Percentiles rank a stretch among this genome's conserved stretches.
Conservation (phyloP, 495 filamentous ascomycete genomes). For the Daldinia concentrica region DNA sequence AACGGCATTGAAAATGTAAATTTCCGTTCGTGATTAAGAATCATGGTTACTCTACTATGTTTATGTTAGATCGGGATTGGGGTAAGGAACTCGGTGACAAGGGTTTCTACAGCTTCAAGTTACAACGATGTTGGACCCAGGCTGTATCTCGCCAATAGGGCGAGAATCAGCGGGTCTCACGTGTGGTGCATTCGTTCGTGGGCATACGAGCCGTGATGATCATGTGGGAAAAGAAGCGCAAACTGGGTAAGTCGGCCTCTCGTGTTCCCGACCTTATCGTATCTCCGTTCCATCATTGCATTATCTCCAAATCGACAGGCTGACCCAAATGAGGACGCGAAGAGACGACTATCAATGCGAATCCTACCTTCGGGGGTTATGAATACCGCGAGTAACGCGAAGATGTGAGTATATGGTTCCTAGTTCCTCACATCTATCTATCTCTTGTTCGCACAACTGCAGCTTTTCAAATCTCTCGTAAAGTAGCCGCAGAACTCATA, state of each 20-base stretch:
- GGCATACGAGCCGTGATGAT: neutral
- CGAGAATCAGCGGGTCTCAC: neutral
- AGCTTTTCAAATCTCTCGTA: neutral
- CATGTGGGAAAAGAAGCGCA: neutral
- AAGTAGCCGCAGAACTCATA: too few species aligned
- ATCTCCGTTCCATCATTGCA: neutral
- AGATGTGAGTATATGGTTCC: neutral
- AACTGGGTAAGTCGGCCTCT: neutral
- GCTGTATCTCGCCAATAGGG: neutral
- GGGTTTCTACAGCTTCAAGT: neutral
- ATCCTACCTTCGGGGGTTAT: too few species aligned
- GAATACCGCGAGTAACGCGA: neutral
- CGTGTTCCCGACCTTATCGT: neutral
- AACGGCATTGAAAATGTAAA: neutral
- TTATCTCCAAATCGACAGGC: neutral
- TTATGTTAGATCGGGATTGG: neutral
- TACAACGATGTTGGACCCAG: neutral
- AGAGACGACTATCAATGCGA: neutral
- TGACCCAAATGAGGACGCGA: neutral
- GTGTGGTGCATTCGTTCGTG: neutral
- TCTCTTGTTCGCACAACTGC: neutral
- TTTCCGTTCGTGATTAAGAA: neutral
- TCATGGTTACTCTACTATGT: neutral
- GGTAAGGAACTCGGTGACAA: neutral
- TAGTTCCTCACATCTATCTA: neutral